Base-by-base conservation (phyloP, 306 rosid species). In the Corylus americana region DNA sequence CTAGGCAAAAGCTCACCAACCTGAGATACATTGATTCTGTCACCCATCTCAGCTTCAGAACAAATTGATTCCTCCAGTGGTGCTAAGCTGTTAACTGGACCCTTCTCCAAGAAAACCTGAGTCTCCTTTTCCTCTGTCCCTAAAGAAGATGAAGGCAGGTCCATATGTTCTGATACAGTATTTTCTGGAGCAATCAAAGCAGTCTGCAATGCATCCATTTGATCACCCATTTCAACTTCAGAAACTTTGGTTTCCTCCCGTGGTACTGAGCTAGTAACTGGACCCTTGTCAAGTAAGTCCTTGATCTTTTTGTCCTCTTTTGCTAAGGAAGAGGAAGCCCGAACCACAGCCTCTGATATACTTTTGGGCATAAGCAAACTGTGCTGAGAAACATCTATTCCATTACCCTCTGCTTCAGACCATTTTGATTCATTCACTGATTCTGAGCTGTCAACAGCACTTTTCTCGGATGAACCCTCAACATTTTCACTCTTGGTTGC, bases 1-100 rank as follows among this genome's bases (percentile, higher is more conserved):
- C 14, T 6, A 7, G 50, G 80, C 31, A 14, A 58, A 71, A 55
- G 55, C 55, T 71, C 76, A 78, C 86, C 44, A 75, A 83, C 86
- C 86, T 72, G 47, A 12, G 71, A 45, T 14, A 75, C 61, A 37
- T 42, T 49, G 48, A 50, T 11, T 14, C 64, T 48, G 47, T 29
- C 58, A 79, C 25, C 63, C 20, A 48, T 62, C 37, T 48, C 82
- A 44, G 72, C 77, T 71, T 14, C 77, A 57, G 82, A 57, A 35
- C 29, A 55, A 39, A 49, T 10, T 45, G 55, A 49, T 61, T 79
- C 86, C 62, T 53, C 59, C 14, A 29, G 69, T 29, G 17, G 61
- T 29, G 3, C 51, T 55, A 39, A 42, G 79, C 78, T 63, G 77
- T 76, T n/a, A 45, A 50, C 14, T 76, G 73, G 76, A 27, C 74